These are phyloP conservation scores for Sphaerulina musiva DNA, from an alignment of 2,329 filamentous ascomycete species.

Conservation along the genomic window DNA sequence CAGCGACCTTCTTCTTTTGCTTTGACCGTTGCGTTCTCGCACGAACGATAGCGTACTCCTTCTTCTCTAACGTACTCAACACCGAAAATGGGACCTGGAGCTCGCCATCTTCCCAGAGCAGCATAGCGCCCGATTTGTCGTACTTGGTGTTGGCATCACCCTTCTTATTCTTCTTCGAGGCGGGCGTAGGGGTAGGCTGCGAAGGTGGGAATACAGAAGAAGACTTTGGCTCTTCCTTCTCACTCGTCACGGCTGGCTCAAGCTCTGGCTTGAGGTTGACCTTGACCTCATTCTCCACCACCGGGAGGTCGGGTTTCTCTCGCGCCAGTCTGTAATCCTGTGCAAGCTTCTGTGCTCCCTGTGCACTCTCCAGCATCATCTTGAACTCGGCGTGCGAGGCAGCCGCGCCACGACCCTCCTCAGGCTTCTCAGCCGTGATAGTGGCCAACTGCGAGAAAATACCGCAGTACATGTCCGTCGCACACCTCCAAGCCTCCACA, in stretches of 20 bases:
- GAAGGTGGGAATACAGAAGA: conserved; percentile 5
- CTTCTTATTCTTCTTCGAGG: conserved; percentile 7
- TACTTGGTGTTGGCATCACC: neutral
- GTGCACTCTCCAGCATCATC: conserved; percentile 21
- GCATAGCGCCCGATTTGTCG: conserved; percentile 8
- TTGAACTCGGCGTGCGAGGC: conserved; percentile 23
- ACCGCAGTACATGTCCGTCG: conserved; percentile 25
- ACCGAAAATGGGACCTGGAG: conserved; percentile 1
- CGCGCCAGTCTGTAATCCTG: conserved; percentile 12
- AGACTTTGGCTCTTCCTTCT: neutral
- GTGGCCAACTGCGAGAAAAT: conserved; percentile 27
- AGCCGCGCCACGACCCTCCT: conserved; percentile 20
- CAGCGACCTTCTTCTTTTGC: conserved; percentile 3
- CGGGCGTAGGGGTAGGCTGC: conserved; percentile 1
- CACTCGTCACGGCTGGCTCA: neutral
- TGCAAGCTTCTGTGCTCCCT: conserved; percentile 19
- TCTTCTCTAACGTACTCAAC: conserved; percentile 5
- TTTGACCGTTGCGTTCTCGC: conserved; percentile 6
- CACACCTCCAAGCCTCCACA: conserved; percentile 27
- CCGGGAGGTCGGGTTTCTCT: conserved; percentile 4
- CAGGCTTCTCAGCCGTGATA: conserved; percentile 25
- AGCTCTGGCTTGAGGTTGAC: neutral
- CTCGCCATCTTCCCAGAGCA: conserved; percentile 7
- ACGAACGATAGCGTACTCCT: conserved; percentile 4
- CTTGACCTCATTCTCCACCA: neutral